phyloP scores from a whole-genome alignment of 208 protist genomes.

The Acanthamoeba comandoni region DNA sequence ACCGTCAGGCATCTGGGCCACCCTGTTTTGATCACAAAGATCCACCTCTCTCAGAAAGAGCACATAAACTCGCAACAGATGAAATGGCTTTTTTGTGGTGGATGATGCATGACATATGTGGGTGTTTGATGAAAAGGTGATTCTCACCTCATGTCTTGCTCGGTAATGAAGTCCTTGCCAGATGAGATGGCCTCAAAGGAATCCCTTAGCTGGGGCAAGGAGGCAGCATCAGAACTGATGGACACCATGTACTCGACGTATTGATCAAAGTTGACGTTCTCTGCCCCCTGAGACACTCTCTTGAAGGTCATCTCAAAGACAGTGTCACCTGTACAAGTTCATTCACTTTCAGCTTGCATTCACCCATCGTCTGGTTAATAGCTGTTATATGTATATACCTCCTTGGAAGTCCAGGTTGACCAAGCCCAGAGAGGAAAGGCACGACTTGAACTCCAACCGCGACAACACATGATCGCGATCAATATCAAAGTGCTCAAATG shows the following conservation, averaged over 20 bases:
- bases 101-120: no score
- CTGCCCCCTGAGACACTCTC: conserved; percentile 45
- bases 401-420: conserved; percentile 77
- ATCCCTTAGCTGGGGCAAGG: conserved; percentile 73
- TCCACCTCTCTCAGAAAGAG: no score
- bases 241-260: conserved; percentile 83
- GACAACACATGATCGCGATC: conserved; percentile 66
- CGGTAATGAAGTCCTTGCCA: conserved; percentile 83
- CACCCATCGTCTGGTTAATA: background rate
- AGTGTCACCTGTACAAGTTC: conserved; percentile 57
- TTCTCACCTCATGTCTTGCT: conserved; percentile 74
- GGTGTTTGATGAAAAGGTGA: no score
- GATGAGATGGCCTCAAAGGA: conserved; percentile 79
- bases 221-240: conserved; percentile 75
- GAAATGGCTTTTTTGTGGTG: no score
- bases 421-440: conserved; percentile 61
- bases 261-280: conserved; percentile 78
- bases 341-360: background rate
- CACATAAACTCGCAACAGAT: no score
- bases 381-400: conserved; percentile 11
- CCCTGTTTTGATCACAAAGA: background rate
- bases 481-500: conserved; percentile 86
- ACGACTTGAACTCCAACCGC: conserved; percentile 75
- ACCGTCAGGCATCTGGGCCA: conserved; percentile 34
- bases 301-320: conserved; percentile 71